phyloP scores from a whole-genome alignment of 2,329 filamentous ascomycete genomes.

The Helicocarpus griseus region DNA sequence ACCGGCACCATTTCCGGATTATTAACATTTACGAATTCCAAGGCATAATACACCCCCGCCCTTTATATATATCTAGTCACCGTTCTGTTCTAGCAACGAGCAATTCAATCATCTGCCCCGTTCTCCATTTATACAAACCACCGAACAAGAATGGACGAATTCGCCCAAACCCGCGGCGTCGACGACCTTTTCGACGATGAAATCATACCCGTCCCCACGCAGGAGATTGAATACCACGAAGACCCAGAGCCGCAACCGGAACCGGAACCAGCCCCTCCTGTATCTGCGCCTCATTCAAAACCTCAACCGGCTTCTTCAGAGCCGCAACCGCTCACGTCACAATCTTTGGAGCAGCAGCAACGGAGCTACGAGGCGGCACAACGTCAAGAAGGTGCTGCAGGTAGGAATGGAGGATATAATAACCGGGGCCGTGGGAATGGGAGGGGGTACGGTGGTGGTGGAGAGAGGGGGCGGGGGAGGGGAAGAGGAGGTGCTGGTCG shows the following conservation, averaged over 20 bases:
- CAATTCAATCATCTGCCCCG: too few relatives aligned
- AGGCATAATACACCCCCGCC: too few relatives aligned
- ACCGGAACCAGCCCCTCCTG: background rate
- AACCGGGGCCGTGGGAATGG: background rate
- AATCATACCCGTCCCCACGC: conserved; percentile 35
- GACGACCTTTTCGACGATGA: conserved; percentile 44
- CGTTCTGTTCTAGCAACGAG: too few relatives aligned
- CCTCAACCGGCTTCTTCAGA: background rate
- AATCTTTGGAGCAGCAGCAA: conserved; percentile 14
- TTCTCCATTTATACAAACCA: too few relatives aligned
- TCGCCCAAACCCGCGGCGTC: conserved; percentile 40
- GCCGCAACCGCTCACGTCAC: conserved; percentile 12
- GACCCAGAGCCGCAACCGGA: conserved; percentile 3
- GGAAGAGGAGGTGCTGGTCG: conserved; percentile 8
- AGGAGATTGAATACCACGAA: conserved; percentile 17
- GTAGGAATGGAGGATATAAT: background rate
- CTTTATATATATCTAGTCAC: too few relatives aligned
- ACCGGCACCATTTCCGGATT: too few relatives aligned
- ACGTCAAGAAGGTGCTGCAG: background rate
- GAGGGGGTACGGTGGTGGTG: background rate
- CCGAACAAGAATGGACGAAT: conserved; percentile 32
- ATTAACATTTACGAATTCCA: too few relatives aligned
- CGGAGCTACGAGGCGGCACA: background rate
- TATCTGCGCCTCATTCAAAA: background rate
- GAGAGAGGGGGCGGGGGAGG: conserved; percentile 3